Conservation (phyloP, 148 eudicot genomes). For the Agrostemma githago region DNA sequence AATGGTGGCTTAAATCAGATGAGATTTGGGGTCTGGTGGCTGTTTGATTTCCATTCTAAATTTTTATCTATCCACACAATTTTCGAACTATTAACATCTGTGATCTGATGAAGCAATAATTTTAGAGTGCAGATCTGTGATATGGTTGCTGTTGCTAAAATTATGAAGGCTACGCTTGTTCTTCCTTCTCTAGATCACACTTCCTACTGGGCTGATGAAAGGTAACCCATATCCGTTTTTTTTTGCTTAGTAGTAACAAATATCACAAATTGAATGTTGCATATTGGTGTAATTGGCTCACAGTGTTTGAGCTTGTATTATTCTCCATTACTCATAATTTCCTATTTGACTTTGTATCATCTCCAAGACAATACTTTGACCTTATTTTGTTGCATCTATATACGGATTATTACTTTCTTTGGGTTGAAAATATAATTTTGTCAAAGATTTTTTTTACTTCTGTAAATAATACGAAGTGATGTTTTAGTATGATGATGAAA, state of each 20-base stretch:
- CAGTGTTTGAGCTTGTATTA: no score
- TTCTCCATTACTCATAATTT: neutral
- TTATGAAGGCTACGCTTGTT: slow-evolving; percentile 95
- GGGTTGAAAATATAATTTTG: no score
- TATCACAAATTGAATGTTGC: neutral
- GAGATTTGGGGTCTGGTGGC: slow-evolving; percentile 99
- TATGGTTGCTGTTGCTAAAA: slow-evolving; percentile 98
- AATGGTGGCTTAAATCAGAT: slow-evolving; percentile 99
- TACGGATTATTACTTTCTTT: no score
- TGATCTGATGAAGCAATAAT: slow-evolving; percentile 43
- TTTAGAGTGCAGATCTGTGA: slow-evolving; percentile 99
- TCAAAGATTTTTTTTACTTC: no score
- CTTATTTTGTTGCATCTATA: no score
- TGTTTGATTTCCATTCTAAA: slow-evolving; percentile 23
- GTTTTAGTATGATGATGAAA: no score
- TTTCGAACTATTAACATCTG: slow-evolving; percentile 13
- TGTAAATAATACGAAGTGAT: no score
- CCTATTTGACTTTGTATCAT: neutral
- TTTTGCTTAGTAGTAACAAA: neutral
- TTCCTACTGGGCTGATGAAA: slow-evolving; percentile 97
- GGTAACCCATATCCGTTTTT: slow-evolving; percentile 32
- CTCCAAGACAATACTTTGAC: no score
- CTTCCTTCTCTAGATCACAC: slow-evolving; percentile 96
- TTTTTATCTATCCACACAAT: neutral
- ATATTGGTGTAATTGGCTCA: no score